Conservation (phyloP, 1,139 yeast genomes). For the Blastobotrys apis region DNA sequence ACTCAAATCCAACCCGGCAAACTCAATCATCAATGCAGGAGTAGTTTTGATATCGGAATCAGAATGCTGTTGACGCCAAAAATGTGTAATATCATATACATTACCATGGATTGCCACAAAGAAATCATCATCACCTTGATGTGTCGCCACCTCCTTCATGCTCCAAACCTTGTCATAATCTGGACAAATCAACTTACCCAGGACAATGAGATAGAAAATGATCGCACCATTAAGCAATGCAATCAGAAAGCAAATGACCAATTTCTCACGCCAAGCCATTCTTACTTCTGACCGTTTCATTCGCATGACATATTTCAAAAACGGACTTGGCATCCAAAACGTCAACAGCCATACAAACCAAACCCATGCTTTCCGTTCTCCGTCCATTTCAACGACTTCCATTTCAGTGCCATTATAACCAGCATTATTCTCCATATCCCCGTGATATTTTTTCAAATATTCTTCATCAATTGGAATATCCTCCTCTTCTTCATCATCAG, state of each 20-base stretch:
- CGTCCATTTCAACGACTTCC: constrained; percentile 32
- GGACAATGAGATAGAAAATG: constrained; percentile 40
- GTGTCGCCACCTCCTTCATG: constrained; percentile 34
- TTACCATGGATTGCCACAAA: constrained; percentile 39
- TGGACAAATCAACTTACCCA: constrained; percentile 39
- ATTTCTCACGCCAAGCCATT: constrained; percentile 42
- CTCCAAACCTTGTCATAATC: constrained; percentile 42
- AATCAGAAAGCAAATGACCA: constrained; percentile 36
- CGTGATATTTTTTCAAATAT: constrained; percentile 25
- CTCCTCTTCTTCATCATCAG: constrained; percentile 24
- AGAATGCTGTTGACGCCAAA: constrained; percentile 40
- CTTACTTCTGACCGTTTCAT: constrained; percentile 40
- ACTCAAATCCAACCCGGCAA: constrained; percentile 39
- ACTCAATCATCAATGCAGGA: constrained; percentile 33
- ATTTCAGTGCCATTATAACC: constrained; percentile 19
- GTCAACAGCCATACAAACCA: constrained; percentile 38
- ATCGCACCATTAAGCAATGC: constrained; percentile 35
- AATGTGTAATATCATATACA: constrained; percentile 41
- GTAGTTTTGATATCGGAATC: constrained; percentile 35
- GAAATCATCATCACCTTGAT: constrained; percentile 37
- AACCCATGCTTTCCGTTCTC: constrained; percentile 37
- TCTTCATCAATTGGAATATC: constrained; percentile 28
- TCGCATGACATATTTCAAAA: constrained; percentile 32
- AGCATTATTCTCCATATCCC: constrained; percentile 25
- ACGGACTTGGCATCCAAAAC: constrained; percentile 40